phyloP scores from a whole-genome alignment of 768 basidiomycete species.

The Mycena leptocephala region DNA sequence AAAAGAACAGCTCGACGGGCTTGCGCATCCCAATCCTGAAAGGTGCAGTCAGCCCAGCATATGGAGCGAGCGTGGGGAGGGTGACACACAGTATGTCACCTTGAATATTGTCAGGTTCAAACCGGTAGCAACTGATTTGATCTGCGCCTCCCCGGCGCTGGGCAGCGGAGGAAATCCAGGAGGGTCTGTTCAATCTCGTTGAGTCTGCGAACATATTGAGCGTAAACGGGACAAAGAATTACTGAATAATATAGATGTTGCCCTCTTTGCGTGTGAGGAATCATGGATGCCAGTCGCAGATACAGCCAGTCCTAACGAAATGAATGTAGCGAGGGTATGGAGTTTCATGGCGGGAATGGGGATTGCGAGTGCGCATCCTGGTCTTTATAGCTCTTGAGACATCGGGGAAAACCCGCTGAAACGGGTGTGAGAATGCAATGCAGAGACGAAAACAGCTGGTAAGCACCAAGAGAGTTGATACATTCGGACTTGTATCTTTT shows the following conservation, averaged over 20 bases:
- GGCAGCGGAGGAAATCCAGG: background rate
- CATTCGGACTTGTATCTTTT: background rate
- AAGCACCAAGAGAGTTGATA: background rate
- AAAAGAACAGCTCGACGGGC: conserved; percentile 29
- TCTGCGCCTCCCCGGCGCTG: background rate
- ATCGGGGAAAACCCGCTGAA: background rate
- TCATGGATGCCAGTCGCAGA: background rate
- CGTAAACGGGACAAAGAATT: background rate
- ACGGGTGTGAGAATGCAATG: background rate
- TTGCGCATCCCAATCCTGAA: conserved; percentile 32
- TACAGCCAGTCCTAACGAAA: background rate
- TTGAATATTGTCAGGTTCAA: background rate
- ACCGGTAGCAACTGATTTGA: background rate
- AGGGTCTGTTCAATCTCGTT: background rate
- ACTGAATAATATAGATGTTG: background rate
- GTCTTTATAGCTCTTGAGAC: background rate
- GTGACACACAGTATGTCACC: background rate
- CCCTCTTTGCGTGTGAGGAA: background rate
- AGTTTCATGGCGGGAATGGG: background rate
- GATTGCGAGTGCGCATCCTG: background rate
- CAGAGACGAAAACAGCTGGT: background rate
- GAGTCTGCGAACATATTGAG: background rate
- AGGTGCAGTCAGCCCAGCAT: background rate
- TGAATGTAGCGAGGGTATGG: background rate
- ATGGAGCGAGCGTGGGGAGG: background rate